Evolutionary conservation across 2,329 filamentous ascomycete genomes (phyloP), one percentile per base, ranked within the genome.

Genomic region (Arthrobotrys megalospora): DNA sequence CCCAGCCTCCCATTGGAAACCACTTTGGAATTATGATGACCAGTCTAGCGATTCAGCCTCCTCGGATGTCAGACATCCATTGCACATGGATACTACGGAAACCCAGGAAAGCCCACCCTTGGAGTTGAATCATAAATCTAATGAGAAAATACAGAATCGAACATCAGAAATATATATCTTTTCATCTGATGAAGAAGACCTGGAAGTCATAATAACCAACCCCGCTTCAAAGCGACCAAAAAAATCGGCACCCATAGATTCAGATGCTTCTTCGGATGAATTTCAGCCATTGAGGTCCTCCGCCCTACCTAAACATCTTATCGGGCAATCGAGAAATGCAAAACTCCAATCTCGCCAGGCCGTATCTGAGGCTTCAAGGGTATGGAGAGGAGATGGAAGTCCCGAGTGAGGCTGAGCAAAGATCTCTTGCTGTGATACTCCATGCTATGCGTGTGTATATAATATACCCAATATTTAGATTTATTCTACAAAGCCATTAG

Each of bases 251-350:
- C 34, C 36, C 21, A 12, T n/a, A 6, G 45, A 48, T 48, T 64
- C 53, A 19, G 52, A 28, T 3, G 21, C 34, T n/a, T 71, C 67
- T 10, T 62, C 53, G 5, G 75, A 78, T 24, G 75, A 78, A 19
- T 78, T 78, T 41, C 67, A 78, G 14, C 50, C 45, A 6, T 45
- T 78, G 8, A 43, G 75, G 50, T 68, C 45, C n/a, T 78, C 75
- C 1, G 75, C 34, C 11, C 8, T 78, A 3, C 62, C 75, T 0
- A 64, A 78, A 8, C 32, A 47, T 2, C 43, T 72, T 14, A 24
- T 58, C 11, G 45, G 52, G 2, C 50, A 68, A 38, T 72, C 62
- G 6, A 34, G 67, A 21, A 50, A 72, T 32, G 45, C 5, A 32
- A 68, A 53, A 43, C 24, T 36, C 32, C 12, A 71, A 19, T 63